Conservation (phyloP, 768 basidiomycete species). For the Kwoniella sp. region DNA sequence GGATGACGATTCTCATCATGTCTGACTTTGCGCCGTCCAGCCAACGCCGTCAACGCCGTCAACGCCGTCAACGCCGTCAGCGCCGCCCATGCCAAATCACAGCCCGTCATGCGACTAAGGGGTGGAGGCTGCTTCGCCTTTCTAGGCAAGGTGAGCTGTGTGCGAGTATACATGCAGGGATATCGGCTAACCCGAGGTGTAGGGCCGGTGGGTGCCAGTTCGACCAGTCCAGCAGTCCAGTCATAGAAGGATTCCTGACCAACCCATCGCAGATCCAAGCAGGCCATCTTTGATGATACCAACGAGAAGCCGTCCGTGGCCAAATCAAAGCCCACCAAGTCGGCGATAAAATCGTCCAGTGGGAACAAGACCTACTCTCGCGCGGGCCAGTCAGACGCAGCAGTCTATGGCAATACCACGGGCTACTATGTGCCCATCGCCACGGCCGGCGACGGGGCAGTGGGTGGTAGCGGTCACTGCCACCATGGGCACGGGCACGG, state of each 20-base stretch:
- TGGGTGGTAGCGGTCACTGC: background rate
- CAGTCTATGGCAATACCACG: background rate
- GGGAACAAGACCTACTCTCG: background rate
- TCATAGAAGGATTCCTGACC: background rate
- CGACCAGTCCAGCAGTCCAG: background rate
- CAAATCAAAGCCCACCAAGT: background rate
- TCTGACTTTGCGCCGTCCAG: background rate
- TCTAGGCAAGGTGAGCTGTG: background rate
- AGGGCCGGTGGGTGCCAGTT: background rate
- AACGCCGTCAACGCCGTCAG: background rate
- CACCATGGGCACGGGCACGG: background rate
- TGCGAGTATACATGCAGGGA: background rate
- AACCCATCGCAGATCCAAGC: background rate
- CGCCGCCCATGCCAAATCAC: background rate
- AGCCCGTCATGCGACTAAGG: background rate
- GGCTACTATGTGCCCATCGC: background rate
- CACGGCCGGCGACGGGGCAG: background rate
- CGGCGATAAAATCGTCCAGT: no score
- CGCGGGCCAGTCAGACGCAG: no score
- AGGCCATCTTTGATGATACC: background rate
- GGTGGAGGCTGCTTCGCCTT: conserved; percentile 3
- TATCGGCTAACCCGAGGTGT: background rate
- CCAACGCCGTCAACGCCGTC: background rate
- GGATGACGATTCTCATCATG: no score
- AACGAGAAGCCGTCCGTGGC: background rate